These are phyloP conservation scores for Opeltia flavorubescens DNA, from an alignment of 495 filamentous ascomycete species.

Conservation along the genomic window DNA sequence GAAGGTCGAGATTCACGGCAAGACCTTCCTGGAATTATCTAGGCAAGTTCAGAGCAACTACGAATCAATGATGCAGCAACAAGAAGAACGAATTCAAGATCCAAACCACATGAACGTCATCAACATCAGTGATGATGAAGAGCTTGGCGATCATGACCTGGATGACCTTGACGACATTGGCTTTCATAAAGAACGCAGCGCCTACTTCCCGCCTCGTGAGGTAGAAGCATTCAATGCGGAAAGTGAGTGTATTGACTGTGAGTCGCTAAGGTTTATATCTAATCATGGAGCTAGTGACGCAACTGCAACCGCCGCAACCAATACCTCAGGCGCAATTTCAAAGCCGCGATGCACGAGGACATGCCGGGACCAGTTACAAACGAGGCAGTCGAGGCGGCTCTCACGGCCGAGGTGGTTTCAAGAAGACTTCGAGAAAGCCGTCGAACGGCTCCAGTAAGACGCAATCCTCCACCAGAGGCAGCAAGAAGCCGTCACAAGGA, in stretches of 20 bases:
- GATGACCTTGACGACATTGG: slow-evolving; percentile 23
- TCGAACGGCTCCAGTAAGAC: slow-evolving; percentile 8
- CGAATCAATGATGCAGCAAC: slow-evolving; percentile 26
- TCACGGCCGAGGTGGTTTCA: background rate
- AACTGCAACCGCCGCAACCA: background rate
- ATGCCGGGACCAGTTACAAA: background rate
- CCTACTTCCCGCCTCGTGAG: slow-evolving; percentile 29
- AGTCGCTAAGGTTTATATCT: background rate
- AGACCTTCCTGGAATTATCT: slow-evolving; percentile 50
- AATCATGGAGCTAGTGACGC: background rate
- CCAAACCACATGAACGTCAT: slow-evolving; percentile 53
- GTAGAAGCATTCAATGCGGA: slow-evolving; percentile 20
- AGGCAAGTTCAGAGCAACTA: slow-evolving; percentile 40
- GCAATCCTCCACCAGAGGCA: slow-evolving; percentile 7
- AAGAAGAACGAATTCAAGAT: slow-evolving; percentile 34
- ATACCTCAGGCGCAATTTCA: background rate
- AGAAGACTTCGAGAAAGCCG: background rate
- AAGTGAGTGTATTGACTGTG: slow-evolving; percentile 8
- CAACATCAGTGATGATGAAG: slow-evolving; percentile 49
- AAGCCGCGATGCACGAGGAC: background rate
- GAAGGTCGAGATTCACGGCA: slow-evolving; percentile 57
- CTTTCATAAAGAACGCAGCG: slow-evolving; percentile 16
- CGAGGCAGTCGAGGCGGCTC: slow-evolving; percentile 7
- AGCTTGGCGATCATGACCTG: slow-evolving; percentile 31
- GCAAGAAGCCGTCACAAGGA: slow-evolving; percentile 6